phyloP scores from a whole-genome alignment of 2,329 filamentous ascomycete species.

The Aspergillus japonicus region DNA sequence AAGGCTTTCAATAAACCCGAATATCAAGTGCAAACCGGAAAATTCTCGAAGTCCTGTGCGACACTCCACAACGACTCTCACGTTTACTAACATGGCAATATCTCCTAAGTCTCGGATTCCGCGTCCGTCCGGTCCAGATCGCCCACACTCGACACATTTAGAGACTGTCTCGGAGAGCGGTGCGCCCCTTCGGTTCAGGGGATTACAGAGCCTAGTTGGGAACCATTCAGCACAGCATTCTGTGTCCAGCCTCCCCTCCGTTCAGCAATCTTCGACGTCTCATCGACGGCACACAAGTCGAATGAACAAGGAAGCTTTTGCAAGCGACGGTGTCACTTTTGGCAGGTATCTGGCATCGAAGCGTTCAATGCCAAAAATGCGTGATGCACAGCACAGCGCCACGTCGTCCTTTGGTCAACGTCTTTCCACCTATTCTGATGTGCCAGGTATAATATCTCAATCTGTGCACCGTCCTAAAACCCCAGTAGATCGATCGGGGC shows the following conservation, averaged over 20 bases:
- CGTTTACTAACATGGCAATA: constrained; percentile 79
- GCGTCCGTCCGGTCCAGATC: constrained; percentile 69
- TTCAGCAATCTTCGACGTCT: constrained; percentile 59
- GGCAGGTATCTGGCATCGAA: constrained; percentile 59
- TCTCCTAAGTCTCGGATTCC: constrained; percentile 69
- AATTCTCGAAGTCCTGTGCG: constrained; percentile 68
- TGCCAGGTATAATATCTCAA: constrained; percentile 28
- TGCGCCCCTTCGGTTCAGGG: constrained; percentile 64
- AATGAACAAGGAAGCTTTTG: constrained; percentile 35
- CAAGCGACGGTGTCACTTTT: constrained; percentile 52
- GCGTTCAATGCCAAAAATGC: constrained; percentile 60
- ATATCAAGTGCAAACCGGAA: constrained; percentile 80
- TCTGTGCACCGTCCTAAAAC: constrained; percentile 62
- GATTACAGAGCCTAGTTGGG: constrained; percentile 66
- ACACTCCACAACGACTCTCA: constrained; percentile 75
- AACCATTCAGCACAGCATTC: constrained; percentile 68
- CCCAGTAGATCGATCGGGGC: constrained; percentile 60
- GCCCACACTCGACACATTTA: constrained; percentile 68
- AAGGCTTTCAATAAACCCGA: constrained; percentile 83
- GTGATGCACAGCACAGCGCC: constrained; percentile 41
- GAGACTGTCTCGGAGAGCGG: constrained; percentile 92
- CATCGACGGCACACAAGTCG: constrained; percentile 57
- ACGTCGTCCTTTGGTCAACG: constrained; percentile 35
- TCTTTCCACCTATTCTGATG: constrained; percentile 38
- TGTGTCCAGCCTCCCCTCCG: constrained; percentile 61